Evolutionary conservation across 805 yeast species (phyloP).

Genomic region (Cyberlindnera veronae): DNA sequence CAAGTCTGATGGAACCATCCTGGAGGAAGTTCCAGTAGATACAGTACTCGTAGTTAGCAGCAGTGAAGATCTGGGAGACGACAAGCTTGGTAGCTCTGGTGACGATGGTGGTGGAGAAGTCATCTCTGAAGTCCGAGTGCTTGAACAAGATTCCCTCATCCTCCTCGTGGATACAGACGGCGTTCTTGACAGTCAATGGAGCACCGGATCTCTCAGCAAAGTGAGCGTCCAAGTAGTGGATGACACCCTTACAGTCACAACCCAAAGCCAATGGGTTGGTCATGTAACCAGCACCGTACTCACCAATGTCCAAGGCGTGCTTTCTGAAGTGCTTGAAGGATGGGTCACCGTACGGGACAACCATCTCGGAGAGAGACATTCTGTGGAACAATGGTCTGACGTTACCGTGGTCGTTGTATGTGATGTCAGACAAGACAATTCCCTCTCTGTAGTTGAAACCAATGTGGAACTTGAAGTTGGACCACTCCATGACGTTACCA

Average conservation of each 20-base stretch:
- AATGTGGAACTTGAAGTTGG: constrained; percentile 71
- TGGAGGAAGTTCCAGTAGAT: constrained; percentile 80
- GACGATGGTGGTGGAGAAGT: constrained; percentile 67
- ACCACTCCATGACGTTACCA: constrained; percentile 72
- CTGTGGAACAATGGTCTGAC: constrained; percentile 75
- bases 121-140: constrained; percentile 83
- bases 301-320: constrained; percentile 85
- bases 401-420: constrained; percentile 72
- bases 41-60: constrained; percentile 78
- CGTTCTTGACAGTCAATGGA: constrained; percentile 68
- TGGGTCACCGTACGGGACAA: constrained; percentile 81
- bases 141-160: constrained; percentile 77
- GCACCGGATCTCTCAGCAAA: constrained; percentile 66
- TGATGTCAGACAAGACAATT: constrained; percentile 69
- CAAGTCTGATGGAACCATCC: constrained; percentile 80
- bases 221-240: constrained; percentile 79
- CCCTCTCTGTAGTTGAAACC: constrained; percentile 89
- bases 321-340: constrained; percentile 80
- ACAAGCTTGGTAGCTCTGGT: constrained; percentile 73
- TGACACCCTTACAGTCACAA: constrained; percentile 84
- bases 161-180: constrained; percentile 82
- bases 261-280: constrained; percentile 76
- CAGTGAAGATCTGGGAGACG: constrained; percentile 79
- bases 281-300: constrained; percentile 85
- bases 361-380: constrained; percentile 75